These are phyloP conservation scores for Raffaelea arxii DNA, from an alignment of 2,329 filamentous ascomycete genomes.

Conservation along the genomic window DNA sequence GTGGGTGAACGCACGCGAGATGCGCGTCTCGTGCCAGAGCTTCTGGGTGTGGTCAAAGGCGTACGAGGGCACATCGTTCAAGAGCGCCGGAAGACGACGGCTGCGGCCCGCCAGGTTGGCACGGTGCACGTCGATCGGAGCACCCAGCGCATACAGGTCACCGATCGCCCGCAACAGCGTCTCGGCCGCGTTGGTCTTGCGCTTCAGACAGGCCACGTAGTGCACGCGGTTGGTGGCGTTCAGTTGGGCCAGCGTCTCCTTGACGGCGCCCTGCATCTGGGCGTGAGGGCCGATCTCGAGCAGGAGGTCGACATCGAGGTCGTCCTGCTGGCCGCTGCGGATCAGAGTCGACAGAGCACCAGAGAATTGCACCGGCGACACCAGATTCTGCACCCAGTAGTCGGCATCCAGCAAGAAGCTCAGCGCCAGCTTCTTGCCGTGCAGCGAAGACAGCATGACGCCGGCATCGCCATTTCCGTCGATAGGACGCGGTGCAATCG, in stretches of 20 bases:
- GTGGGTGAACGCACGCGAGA: conserved; percentile 23
- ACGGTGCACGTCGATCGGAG: conserved; percentile 32
- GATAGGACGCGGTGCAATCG: too few relatives aligned
- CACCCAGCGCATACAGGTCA: conserved; percentile 12
- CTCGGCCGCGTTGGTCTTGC: conserved; percentile 39
- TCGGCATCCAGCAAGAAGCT: too few relatives aligned
- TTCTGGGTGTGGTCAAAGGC: conserved; percentile 35
- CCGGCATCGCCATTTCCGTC: too few relatives aligned
- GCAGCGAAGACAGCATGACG: too few relatives aligned
- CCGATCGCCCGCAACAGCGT: conserved; percentile 6
- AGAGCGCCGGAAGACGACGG: conserved; percentile 12
- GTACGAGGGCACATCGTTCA: conserved; percentile 36
- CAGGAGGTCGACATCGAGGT: conserved; percentile 28
- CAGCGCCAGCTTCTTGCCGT: conserved; percentile 27
- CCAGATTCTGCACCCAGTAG: too few relatives aligned
- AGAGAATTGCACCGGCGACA: too few relatives aligned
- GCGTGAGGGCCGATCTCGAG: conserved; percentile 42
- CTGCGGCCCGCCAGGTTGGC: not conserved
- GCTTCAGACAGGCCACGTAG: conserved; percentile 37
- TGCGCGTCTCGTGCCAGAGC: conserved; percentile 39
- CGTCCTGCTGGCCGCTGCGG: conserved; percentile 19
- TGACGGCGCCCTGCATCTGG: conserved; percentile 38
- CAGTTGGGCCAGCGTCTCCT: conserved; percentile 33
- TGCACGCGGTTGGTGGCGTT: conserved; percentile 24
- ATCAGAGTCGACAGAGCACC: too few relatives aligned